phyloP scores from a whole-genome alignment of 1,284 basidiomycete species.

The Bjerkandera adusta region DNA sequence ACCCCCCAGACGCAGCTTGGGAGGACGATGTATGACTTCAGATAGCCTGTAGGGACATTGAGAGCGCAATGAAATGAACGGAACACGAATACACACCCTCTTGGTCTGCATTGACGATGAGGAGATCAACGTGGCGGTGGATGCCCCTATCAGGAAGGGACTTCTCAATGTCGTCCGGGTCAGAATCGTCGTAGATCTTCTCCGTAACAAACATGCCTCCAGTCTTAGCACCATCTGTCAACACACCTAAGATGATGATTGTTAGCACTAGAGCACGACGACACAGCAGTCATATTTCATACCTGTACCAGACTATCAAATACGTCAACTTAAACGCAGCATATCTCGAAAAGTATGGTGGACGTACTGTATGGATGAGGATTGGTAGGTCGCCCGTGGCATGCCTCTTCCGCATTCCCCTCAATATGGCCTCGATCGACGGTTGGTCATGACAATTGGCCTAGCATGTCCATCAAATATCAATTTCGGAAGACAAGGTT shows the following conservation, averaged over 20 bases:
- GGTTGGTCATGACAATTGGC: slow-evolving; percentile 43
- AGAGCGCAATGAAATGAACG: too few species aligned
- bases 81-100: slow-evolving; percentile 30
- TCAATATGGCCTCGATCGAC: slow-evolving; percentile 43
- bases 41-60: slow-evolving; percentile 28
- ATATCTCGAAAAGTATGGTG: too few species aligned
- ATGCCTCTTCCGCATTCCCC: slow-evolving; percentile 41
- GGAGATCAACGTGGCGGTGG: slow-evolving; percentile 44
- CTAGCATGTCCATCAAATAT: slow-evolving; percentile 27
- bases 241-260: background rate
- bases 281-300: too few species aligned
- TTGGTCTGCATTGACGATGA: slow-evolving; percentile 39
- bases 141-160: slow-evolving; percentile 34
- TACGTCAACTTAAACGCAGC: too few species aligned
- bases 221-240: slow-evolving; percentile 31
- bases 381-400: slow-evolving; percentile 36
- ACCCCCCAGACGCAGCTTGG: slow-evolving; percentile 49
- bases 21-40: slow-evolving; percentile 45
- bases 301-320: too few species aligned
- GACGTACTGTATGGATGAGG: slow-evolving; percentile 54
- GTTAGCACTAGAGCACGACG: slow-evolving; percentile 32
- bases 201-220: slow-evolving; percentile 39
- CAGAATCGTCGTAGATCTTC: slow-evolving; percentile 42
- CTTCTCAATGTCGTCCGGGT: slow-evolving; percentile 38
- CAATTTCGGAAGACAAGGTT: too few species aligned